Evolutionary conservation across 2,329 filamentous ascomycete genomes (phyloP).

Genomic region (Westerdykella aurantiaca): DNA sequence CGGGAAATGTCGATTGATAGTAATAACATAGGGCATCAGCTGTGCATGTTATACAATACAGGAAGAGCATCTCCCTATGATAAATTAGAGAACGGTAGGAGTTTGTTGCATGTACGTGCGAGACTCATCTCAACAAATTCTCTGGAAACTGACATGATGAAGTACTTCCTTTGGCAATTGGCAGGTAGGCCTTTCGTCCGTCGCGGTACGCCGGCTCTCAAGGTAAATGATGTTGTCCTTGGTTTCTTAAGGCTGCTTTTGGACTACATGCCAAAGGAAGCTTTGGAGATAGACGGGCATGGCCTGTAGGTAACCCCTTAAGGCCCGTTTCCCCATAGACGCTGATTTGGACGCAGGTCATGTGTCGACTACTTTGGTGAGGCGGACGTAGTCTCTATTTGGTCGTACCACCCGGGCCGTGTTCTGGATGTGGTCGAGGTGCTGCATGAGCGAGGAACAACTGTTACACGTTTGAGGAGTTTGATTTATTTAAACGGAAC

Average conservation of each 20-base stretch:
- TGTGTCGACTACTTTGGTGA: neutral
- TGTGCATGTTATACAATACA: neutral
- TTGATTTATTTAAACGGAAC: neutral
- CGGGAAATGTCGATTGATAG: neutral
- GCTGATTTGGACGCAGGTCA: neutral
- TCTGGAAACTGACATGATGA: neutral
- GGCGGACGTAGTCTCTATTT: no score
- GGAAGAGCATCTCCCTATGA: conserved; percentile 1
- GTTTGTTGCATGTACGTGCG: conserved; percentile 1
- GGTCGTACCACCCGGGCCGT: no score
- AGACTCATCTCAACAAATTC: neutral
- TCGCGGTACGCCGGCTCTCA: no score
- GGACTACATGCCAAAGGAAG: neutral
- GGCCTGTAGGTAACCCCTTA: neutral
- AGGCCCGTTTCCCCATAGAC: neutral
- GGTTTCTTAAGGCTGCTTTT: neutral
- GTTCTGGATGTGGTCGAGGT: neutral
- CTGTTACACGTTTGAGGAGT: neutral
- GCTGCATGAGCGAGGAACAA: neutral
- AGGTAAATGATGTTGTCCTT: neutral
- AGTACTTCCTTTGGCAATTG: neutral
- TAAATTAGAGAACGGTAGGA: neutral
- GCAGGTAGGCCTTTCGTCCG: neutral
- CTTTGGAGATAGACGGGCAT: neutral
- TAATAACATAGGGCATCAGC: neutral